Base-by-base conservation (phyloP, 1,284 basidiomycete species). In the Anthracocystis setariae region DNA sequence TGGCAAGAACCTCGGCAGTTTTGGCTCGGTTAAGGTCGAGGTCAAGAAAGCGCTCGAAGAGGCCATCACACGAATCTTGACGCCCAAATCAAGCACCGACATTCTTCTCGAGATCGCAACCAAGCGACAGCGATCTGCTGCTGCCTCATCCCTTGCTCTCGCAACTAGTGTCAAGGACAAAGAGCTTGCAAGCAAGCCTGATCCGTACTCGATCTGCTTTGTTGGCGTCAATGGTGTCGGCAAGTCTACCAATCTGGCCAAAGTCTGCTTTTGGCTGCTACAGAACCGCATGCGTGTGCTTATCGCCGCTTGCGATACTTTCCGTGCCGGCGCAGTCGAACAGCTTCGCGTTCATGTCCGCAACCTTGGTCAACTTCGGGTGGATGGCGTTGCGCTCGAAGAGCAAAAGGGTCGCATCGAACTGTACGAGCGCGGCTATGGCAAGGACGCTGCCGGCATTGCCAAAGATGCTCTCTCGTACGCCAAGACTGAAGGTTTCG, bases 181-280 rank as follows among this genome's bases (percentile, higher is more conserved):
- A 48, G 88, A 88, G 25, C 79, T 84, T 13, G 78, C 82, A 77
- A 74, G 81, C 20, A 84, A 83, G 25, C 89, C 91, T 15, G 86
- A 90, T 73, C 94, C 94, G 0, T 98, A 98, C 84, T 90, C 90
- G 67, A 92, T 99, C 78, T 91, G 93, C 0, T 99, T 99, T 82
- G 94, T 98, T 42, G 96, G 96, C n/a, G 96, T 99, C 49, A 99
- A 99, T 81, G 96, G 96, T 21, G 96, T 99, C 20, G 96, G 96
- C 50, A 99, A 99, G 86, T 96, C 93, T 75, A 98, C 96, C 5
- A 98, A 98, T 83, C 85, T 99, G 25, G 93, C 92, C 51, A 99
- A 99, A 85, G 95, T 99, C 47, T 95, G 93, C 84, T 98, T 98
- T 85, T 98, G 96, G 96, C 87, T 99, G 20, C 89, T 98, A 46